A percentile compares a stretch with the other conserved stretches of the same genome.
phyloP scores from a whole-genome alignment of 768 basidiomycete species.

The Lentinula boryana region DNA sequence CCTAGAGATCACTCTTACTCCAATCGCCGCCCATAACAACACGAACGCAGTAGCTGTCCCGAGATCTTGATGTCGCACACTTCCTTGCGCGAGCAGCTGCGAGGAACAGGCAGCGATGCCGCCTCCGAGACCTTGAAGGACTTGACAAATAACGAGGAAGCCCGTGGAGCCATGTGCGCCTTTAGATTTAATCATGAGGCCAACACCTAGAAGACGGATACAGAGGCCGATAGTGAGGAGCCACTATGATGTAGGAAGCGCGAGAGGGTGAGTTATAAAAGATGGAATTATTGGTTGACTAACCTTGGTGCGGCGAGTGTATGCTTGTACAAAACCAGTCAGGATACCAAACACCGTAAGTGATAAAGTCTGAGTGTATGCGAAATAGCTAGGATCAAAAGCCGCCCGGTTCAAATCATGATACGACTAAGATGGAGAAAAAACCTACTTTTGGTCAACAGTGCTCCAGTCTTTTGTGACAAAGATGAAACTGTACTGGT shows the following conservation, averaged over 20 bases:
- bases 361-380: conserved; percentile 32
- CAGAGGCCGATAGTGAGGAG: conserved; percentile 37
- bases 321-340: conserved; percentile 36
- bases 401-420: neutral
- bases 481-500: conserved; percentile 47
- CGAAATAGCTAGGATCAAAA: conserved; percentile 36
- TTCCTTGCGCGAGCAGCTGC: conserved; percentile 40
- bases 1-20: conserved; percentile 22
- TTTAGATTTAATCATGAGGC: conserved; percentile 44
- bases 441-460: conserved; percentile 23
- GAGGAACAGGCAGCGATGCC: conserved; percentile 39
- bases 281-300: neutral
- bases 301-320: conserved; percentile 37
- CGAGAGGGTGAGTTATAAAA: neutral
- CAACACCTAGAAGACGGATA: conserved; percentile 39
- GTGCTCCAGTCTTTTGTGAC: conserved; percentile 19
- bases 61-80: conserved; percentile 42
- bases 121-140: conserved; percentile 50
- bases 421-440: neutral
- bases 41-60: conserved; percentile 43
- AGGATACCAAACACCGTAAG: conserved; percentile 43
- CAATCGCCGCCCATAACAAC: conserved; percentile 42
- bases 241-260: conserved; percentile 7
- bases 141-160: conserved; percentile 41
- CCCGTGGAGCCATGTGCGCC: conserved; percentile 29